phyloP scores from a whole-genome alignment of 768 basidiomycete genomes.

The Mycena capillaripes region DNA sequence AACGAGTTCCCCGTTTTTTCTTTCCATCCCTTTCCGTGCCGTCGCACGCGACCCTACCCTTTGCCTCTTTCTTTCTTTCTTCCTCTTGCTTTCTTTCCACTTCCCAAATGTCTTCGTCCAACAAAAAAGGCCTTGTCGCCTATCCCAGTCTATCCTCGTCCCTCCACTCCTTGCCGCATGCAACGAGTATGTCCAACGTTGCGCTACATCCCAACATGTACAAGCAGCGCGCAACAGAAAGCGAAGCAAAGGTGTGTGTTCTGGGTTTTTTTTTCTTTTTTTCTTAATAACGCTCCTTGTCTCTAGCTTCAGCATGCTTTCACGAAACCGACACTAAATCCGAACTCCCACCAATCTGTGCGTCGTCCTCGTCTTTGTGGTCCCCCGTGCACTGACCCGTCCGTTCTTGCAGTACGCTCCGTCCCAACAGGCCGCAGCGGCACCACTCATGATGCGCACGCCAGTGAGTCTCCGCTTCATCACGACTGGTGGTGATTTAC shows the following conservation, averaged over 20 bases:
- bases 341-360: slow-evolving; percentile 36
- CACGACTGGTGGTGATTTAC: slow-evolving; percentile 7
- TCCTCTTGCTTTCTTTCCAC: slow-evolving; percentile 28
- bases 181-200: slow-evolving; percentile 77
- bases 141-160: slow-evolving; percentile 81
- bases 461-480: slow-evolving; percentile 24
- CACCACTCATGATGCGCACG: slow-evolving; percentile 32
- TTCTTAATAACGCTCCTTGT: slow-evolving; percentile 25
- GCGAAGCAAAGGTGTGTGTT: slow-evolving; percentile 77
- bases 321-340: slow-evolving; percentile 60
- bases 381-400: background rate
- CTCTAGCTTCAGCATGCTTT: slow-evolving; percentile 74
- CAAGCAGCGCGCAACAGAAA: slow-evolving; percentile 75
- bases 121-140: slow-evolving; percentile 66
- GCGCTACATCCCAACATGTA: slow-evolving; percentile 80
- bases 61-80: slow-evolving; percentile 36
- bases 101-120: slow-evolving; percentile 54
- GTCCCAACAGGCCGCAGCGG: background rate
- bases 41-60: slow-evolving; percentile 34
- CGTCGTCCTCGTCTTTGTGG: background rate
- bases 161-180: slow-evolving; percentile 78
- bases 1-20: slow-evolving; percentile 44
- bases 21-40: slow-evolving; percentile 32
- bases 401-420: background rate
- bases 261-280: background rate